Conservation (phyloP, 306 rosid genomes). For the Clitoria ternatea region DNA sequence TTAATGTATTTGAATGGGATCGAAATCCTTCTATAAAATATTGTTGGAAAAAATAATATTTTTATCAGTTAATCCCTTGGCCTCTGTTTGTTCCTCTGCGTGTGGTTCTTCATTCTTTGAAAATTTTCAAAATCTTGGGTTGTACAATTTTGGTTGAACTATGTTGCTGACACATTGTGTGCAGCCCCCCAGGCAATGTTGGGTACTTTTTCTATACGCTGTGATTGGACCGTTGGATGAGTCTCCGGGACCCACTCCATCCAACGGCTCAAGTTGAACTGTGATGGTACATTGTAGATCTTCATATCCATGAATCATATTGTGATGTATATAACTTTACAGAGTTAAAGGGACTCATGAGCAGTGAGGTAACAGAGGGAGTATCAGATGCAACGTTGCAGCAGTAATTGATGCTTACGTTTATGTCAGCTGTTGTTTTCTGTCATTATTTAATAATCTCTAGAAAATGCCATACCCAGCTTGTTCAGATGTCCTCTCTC, state of each 20-base stretch:
- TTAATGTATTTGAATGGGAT: too few species aligned
- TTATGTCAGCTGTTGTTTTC: conserved; percentile 3
- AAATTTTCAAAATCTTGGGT: conserved; percentile 26
- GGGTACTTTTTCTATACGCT: neutral
- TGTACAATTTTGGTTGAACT: neutral
- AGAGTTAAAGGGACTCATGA: conserved; percentile 12
- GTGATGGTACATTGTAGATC: neutral
- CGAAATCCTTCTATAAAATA: too few species aligned
- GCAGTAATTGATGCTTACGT: neutral
- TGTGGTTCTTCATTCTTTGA: neutral
- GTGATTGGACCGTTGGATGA: conserved; percentile 30
- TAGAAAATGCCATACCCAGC: neutral
- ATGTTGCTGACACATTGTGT: conserved; percentile 14
- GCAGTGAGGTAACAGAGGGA: neutral
- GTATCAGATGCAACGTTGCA: conserved; percentile 7
- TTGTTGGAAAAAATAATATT: too few species aligned
- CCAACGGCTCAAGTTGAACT: conserved; percentile 20
- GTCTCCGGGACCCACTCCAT: neutral
- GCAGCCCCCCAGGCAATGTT: neutral
- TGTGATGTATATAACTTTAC: conserved; percentile 13
- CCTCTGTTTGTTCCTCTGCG: neutral
- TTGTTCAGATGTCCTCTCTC: conserved; percentile 8
- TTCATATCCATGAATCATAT: neutral
- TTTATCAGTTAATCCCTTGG: too few species aligned
- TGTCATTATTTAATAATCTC: neutral